phyloP scores from a whole-genome alignment of 352 stramenopile species.

The Phytopythium cucurbitacearum region DNA sequence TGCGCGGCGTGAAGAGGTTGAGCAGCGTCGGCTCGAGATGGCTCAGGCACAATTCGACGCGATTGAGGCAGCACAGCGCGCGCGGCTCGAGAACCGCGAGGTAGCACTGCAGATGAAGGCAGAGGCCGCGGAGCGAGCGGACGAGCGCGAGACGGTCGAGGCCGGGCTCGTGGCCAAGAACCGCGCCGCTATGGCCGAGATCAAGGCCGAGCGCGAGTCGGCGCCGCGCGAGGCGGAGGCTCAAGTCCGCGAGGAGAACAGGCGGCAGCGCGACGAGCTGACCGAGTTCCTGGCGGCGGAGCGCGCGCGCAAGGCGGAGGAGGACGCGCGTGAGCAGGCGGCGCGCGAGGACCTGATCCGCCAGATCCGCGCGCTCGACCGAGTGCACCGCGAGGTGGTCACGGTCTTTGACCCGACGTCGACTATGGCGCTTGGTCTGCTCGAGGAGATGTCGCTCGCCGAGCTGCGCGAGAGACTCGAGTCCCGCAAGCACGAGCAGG shows the following conservation, averaged over 20 bases:
- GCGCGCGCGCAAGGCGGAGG: constrained; percentile 43
- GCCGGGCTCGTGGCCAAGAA: constrained; percentile 48
- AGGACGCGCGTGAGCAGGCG: constrained; percentile 65
- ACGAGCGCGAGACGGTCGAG: constrained; percentile 60
- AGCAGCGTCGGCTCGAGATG: constrained; percentile 76
- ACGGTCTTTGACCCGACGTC: constrained; percentile 90
- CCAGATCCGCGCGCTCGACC: constrained; percentile 78
- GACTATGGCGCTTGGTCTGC: constrained; percentile 75
- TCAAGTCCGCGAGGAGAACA: constrained; percentile 54
- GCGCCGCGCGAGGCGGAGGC: constrained; percentile 77
- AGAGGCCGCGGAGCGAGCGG: constrained; percentile 56
- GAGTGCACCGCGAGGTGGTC: constrained; percentile 76
- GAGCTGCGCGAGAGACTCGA: constrained; percentile 83
- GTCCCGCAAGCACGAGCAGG: constrained; percentile 68
- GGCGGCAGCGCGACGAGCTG: constrained; percentile 54
- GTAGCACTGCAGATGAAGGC: constrained; percentile 79
- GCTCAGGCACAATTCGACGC: constrained; percentile 80
- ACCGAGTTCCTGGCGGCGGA: constrained; percentile 61
- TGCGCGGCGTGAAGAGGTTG: constrained; percentile 62
- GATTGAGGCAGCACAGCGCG: constrained; percentile 59
- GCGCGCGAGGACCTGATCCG: constrained; percentile 84
- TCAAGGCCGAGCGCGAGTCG: constrained; percentile 75
- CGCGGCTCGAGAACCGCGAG: constrained; percentile 75
- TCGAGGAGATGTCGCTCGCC: constrained; percentile 91
- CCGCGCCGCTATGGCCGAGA: constrained; percentile 44